Conservation (phyloP, 2,329 filamentous ascomycete species). For the Aspergillus caelatus region DNA sequence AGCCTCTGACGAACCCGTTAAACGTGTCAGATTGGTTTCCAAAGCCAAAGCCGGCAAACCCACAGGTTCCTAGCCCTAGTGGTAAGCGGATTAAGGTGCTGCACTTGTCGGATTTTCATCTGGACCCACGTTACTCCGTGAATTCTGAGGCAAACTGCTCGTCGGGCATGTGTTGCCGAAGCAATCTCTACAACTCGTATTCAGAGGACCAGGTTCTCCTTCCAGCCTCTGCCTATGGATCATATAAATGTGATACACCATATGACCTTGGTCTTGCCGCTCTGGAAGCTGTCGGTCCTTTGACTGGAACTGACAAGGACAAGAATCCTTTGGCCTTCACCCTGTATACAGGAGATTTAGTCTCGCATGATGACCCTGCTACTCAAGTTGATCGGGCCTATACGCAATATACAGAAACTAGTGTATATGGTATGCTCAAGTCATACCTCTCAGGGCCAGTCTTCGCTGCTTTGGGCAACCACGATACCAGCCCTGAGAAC, state of each 20-base stretch:
- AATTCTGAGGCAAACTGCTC: slow-evolving; percentile 59
- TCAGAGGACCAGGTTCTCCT: slow-evolving; percentile 41
- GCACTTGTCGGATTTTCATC: slow-evolving; percentile 59
- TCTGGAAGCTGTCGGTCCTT: slow-evolving; percentile 57
- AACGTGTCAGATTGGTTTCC: slow-evolving; percentile 54
- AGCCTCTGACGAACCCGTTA: slow-evolving; percentile 48
- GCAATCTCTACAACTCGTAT: slow-evolving; percentile 41
- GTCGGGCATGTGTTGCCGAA: slow-evolving; percentile 55
- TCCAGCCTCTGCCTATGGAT: slow-evolving; percentile 58
- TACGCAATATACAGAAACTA: slow-evolving; percentile 56
- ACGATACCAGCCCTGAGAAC: slow-evolving; percentile 58
- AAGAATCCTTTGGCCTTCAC: slow-evolving; percentile 55
- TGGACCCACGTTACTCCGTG: slow-evolving; percentile 58
- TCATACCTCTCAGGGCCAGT: slow-evolving; percentile 59
- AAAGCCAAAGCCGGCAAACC: slow-evolving; percentile 56
- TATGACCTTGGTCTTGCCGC: slow-evolving; percentile 61
- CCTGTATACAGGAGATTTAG: slow-evolving; percentile 61
- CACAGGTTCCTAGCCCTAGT: slow-evolving; percentile 49
- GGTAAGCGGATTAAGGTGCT: slow-evolving; percentile 59
- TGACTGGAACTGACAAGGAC: slow-evolving; percentile 57
- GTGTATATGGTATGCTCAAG: slow-evolving; percentile 59
- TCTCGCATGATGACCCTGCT: slow-evolving; percentile 56
- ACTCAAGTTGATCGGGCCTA: slow-evolving; percentile 56
- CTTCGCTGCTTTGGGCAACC: slow-evolving; percentile 60
- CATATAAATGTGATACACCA: slow-evolving; percentile 60